These are phyloP conservation scores for Sporopachydermia cereana DNA, from an alignment of 1,139 yeast species.

Conservation along the genomic window DNA sequence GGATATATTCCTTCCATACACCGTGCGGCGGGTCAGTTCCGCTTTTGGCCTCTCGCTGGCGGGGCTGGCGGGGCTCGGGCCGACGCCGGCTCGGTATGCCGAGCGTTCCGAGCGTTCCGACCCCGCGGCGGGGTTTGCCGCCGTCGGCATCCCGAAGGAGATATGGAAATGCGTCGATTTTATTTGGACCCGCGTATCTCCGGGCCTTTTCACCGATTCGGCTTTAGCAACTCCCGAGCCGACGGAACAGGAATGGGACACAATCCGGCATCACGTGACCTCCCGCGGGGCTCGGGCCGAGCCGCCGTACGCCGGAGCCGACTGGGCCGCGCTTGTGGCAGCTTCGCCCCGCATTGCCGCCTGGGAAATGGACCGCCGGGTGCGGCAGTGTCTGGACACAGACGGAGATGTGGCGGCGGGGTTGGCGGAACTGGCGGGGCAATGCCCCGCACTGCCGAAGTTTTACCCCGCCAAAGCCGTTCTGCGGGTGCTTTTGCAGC, in stretches of 20 bases:
- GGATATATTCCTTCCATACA: constrained; percentile 23
- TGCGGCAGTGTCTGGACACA: constrained; percentile 25
- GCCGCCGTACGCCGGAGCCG: constrained; percentile 11
- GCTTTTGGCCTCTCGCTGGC: constrained; percentile 23
- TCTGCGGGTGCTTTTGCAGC: constrained; percentile 19
- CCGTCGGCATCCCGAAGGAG: constrained; percentile 21
- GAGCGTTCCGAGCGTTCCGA: neutral
- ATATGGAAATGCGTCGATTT: constrained; percentile 26
- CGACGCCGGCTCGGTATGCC: neutral
- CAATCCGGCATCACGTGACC: neutral
- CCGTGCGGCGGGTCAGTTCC: constrained; percentile 20
- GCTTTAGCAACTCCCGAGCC: constrained; percentile 6
- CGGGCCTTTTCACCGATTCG: constrained; percentile 13
- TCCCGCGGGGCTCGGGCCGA: neutral
- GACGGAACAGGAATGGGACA: constrained; percentile 7
- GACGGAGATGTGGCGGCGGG: constrained; percentile 17
- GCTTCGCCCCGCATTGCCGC: constrained; percentile 15
- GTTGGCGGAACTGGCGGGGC: neutral
- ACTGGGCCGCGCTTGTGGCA: constrained; percentile 7
- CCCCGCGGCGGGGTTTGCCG: neutral
- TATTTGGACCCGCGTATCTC: constrained; percentile 18
- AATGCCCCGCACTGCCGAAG: neutral
- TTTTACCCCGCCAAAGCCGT: constrained; percentile 14
- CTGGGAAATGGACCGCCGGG: constrained; percentile 18
- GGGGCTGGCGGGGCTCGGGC: constrained; percentile 11